A percentile compares a stretch with the other conserved stretches of the same genome.
Evolutionary conservation across 768 basidiomycete species (phyloP).

Genomic region (Pseudohyphozyma bogoriensis): DNA sequence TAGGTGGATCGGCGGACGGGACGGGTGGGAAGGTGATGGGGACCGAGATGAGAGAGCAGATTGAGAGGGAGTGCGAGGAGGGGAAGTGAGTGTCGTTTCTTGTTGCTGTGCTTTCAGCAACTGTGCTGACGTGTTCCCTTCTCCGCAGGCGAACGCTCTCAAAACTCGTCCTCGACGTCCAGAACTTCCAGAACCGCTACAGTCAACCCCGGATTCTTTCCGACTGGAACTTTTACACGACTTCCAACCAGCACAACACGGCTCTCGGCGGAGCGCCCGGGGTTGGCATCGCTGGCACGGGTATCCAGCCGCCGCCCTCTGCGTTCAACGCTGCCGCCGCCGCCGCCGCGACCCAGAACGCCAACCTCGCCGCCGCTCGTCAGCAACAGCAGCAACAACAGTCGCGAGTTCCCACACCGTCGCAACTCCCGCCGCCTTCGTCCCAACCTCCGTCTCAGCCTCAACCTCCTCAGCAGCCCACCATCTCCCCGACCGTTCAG

Average conservation of each 20-base stretch:
- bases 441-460: not conserved
- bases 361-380: too few species aligned
- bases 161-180: not conserved
- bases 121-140: not conserved
- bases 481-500: not conserved
- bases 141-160: not conserved
- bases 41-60: constrained; percentile 1
- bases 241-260: not conserved
- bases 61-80: constrained; percentile 18
- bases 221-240: constrained; percentile 4
- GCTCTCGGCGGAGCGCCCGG: too few species aligned
- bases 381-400: not conserved
- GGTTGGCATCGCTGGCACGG: too few species aligned
- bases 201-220: not conserved
- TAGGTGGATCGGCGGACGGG: not conserved
- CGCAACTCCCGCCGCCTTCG: too few species aligned
- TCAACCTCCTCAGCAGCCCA: not conserved
- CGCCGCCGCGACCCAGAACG: too few species aligned
- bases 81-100: not conserved
- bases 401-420: too few species aligned
- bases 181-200: constrained; percentile 4
- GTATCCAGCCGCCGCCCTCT: not conserved
- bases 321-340: not conserved
- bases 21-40: not conserved
- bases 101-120: not conserved